Conservation (phyloP, 371 early-diverging fungal genomes). For the Amoeboaphelidium protococcarum region DNA sequence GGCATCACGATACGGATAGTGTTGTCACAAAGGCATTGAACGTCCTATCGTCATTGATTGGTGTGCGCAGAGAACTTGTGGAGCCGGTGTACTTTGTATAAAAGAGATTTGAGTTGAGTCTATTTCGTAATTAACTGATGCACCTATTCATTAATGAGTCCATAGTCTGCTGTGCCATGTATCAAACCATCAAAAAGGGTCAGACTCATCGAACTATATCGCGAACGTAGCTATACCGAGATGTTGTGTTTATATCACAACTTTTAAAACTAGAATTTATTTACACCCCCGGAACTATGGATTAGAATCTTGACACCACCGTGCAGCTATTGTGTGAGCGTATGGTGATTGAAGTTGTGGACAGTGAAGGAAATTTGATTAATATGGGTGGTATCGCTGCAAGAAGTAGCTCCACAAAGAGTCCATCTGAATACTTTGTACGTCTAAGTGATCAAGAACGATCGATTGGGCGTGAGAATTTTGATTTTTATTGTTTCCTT, state of each 20-base stretch:
- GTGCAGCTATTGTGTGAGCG: conserved; percentile 27
- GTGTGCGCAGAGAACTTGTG: conserved; percentile 39
- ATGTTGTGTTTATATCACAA: conserved; percentile 44
- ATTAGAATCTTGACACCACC: conserved; percentile 35
- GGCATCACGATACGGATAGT: conserved; percentile 21
- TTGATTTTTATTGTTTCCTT: conserved; percentile 54
- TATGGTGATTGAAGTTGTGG: conserved; percentile 10
- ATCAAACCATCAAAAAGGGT: conserved; percentile 48
- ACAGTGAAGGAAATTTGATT: conserved; percentile 1
- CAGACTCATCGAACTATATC: conserved; percentile 21
- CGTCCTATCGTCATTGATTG: conserved; percentile 47
- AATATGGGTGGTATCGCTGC: background rate
- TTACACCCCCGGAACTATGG: conserved; percentile 44
- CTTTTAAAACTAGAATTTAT: conserved; percentile 59
- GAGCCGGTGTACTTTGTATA: conserved; percentile 64
- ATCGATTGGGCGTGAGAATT: conserved; percentile 48
- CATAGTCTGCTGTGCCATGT: conserved; percentile 44
- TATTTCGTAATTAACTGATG: conserved; percentile 62
- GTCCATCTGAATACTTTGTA: conserved; percentile 4
- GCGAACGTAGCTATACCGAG: conserved; percentile 23
- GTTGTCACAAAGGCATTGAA: conserved; percentile 22
- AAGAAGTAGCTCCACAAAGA: background rate
- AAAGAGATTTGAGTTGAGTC: conserved; percentile 57
- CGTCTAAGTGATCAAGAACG: conserved; percentile 31
- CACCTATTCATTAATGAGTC: conserved; percentile 59